phyloP scores from a whole-genome alignment of 768 basidiomycete species.

The Coprinopsis sp. region DNA sequence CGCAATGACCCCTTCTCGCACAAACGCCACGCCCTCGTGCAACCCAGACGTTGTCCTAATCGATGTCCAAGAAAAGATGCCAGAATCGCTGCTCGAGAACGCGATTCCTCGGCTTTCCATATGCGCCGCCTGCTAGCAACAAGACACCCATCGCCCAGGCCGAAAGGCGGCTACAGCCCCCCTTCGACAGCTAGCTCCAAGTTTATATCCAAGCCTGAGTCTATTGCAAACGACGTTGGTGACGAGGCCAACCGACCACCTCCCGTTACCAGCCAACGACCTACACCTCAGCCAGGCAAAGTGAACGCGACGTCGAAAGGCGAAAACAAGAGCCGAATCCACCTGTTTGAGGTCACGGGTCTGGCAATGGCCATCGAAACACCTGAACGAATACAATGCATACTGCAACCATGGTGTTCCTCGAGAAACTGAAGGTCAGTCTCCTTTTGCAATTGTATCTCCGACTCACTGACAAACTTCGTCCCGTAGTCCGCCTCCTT shows the following conservation, averaged over 20 bases:
- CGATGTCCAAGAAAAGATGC: slow-evolving; percentile 9
- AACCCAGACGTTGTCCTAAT: slow-evolving; percentile 21
- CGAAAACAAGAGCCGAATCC: slow-evolving; percentile 40
- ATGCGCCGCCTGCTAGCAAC: slow-evolving; percentile 24
- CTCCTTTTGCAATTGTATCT: neutral
- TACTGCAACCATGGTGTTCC: slow-evolving; percentile 43
- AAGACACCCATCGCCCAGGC: slow-evolving; percentile 34
- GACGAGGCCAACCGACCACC: slow-evolving; percentile 23
- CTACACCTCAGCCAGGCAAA: slow-evolving; percentile 10
- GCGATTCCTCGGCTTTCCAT: slow-evolving; percentile 32
- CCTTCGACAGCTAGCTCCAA: slow-evolving; percentile 52
- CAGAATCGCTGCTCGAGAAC: slow-evolving; percentile 12
- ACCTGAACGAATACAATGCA: slow-evolving; percentile 50
- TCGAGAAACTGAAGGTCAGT: slow-evolving; percentile 61
- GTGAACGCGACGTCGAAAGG: neutral
- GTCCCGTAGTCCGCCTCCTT: slow-evolving; percentile 54
- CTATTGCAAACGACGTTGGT: slow-evolving; percentile 51
- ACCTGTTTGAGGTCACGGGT: slow-evolving; percentile 81
- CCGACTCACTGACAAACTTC: slow-evolving; percentile 2
- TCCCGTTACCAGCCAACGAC: slow-evolving; percentile 1
- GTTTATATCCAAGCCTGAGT: slow-evolving; percentile 57
- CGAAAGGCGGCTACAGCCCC: slow-evolving; percentile 53
- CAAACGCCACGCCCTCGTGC: slow-evolving; percentile 53
- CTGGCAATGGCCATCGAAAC: slow-evolving; percentile 74
- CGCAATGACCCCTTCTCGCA: slow-evolving; percentile 71